Evolutionary conservation across 371 early-diverging fungal genomes (phyloP).

Genomic region (Mortierella sp.): DNA sequence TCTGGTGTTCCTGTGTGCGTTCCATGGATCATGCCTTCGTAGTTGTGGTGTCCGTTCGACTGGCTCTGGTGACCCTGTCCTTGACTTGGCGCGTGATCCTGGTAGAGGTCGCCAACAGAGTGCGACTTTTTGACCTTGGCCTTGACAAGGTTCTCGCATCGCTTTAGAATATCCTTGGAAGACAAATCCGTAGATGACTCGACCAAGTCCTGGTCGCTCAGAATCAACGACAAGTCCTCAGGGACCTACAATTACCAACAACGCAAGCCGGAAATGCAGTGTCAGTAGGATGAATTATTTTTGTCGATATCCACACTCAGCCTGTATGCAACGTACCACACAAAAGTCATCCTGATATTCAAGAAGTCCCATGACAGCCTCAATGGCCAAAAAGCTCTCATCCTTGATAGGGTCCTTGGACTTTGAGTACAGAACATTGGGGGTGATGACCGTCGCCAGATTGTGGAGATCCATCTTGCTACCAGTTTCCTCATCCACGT

Average conservation of each 20-base stretch:
- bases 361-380: slow-evolving; percentile 79
- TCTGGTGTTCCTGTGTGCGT: slow-evolving; percentile 12
- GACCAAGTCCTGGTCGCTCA: slow-evolving; percentile 68
- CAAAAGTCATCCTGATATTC: slow-evolving; percentile 83
- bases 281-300: neutral
- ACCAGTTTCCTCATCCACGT: slow-evolving; percentile 76
- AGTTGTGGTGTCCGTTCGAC: neutral
- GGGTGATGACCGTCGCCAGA: slow-evolving; percentile 93
- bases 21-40: slow-evolving; percentile 1
- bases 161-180: slow-evolving; percentile 74
- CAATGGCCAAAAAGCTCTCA: slow-evolving; percentile 82
- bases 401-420: slow-evolving; percentile 85
- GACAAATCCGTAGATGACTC: slow-evolving; percentile 70
- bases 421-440: slow-evolving; percentile 91
- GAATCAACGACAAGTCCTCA: slow-evolving; percentile 73
- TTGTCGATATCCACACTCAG: neutral
- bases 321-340: slow-evolving; percentile 60
- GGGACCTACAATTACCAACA: slow-evolving; percentile 63
- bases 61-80: neutral
- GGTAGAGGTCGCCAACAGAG: slow-evolving; percentile 34
- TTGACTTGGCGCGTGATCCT: slow-evolving; percentile 10
- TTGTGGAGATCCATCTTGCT: slow-evolving; percentile 94
- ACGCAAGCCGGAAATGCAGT: neutral
- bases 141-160: slow-evolving; percentile 71
- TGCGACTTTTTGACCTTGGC: slow-evolving; percentile 61